A percentile compares a stretch with the other conserved stretches of the same genome.
Conservation (phyloP, 148 eudicot species). For the Rhododendron kiyosumense region DNA sequence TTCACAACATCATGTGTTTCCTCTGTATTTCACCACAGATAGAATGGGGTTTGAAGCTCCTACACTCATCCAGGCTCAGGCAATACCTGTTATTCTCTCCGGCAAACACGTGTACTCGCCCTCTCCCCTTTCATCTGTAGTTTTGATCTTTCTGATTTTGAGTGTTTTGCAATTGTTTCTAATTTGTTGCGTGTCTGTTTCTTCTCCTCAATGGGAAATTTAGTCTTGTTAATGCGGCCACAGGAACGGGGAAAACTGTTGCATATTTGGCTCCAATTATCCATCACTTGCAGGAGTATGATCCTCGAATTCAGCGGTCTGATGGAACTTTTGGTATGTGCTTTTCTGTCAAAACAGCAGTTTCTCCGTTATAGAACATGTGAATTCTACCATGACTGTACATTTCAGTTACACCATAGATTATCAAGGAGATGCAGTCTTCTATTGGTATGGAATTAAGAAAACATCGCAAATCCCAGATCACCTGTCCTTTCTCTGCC, state of each 20-base stretch:
- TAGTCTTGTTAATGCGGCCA: slow-evolving; percentile 97
- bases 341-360: background rate
- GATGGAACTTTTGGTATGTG: slow-evolving; percentile 91
- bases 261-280: slow-evolving; percentile 88
- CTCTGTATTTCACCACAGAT: slow-evolving; percentile 32
- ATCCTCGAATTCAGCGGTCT: slow-evolving; percentile 59
- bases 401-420: background rate
- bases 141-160: background rate
- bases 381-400: background rate
- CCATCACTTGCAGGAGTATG: slow-evolving; percentile 66
- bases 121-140: background rate
- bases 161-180: background rate
- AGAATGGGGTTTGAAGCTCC: slow-evolving; percentile 77
- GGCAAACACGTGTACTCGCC: slow-evolving; percentile 78
- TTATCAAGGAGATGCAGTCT: slow-evolving; percentile 5
- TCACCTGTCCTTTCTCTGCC: background rate
- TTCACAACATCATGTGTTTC: background rate
- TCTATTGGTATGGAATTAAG: background rate
- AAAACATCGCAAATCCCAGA: background rate
- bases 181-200: slow-evolving; percentile 13
- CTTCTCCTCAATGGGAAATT: slow-evolving; percentile 23
- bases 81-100: slow-evolving; percentile 79
- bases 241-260: slow-evolving; percentile 92
- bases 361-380: background rate
- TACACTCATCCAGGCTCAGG: slow-evolving; percentile 84